Evolutionary conservation across 306 rosid genomes (phyloP).

Genomic region (Casuarina cunninghamiana): DNA sequence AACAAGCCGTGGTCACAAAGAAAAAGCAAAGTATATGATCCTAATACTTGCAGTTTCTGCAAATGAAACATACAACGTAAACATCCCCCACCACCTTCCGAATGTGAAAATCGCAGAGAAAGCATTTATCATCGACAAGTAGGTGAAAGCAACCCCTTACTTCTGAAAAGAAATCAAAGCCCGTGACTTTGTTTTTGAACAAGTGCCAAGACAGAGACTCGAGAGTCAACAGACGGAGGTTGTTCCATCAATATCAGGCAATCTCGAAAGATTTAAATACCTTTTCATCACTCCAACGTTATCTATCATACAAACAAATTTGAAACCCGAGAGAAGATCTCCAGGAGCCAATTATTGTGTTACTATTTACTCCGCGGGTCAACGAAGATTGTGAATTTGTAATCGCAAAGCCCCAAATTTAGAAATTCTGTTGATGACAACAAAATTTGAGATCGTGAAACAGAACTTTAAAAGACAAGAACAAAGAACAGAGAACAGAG

Average conservation of each 20-base stretch:
- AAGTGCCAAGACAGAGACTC: neutral
- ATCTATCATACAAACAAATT: constrained; percentile 17
- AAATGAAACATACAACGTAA: neutral
- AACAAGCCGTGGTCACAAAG: neutral
- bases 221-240: neutral
- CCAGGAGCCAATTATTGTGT: neutral
- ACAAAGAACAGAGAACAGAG: neutral
- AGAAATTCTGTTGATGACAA: constrained; percentile 23
- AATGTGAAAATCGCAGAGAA: neutral
- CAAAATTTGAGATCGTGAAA: constrained; percentile 16
- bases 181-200: neutral
- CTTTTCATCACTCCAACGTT: constrained; percentile 3
- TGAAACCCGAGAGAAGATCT: constrained; percentile 9
- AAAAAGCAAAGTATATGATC: neutral
- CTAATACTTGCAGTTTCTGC: neutral
- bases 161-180: neutral
- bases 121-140: neutral
- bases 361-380: neutral
- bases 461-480: constrained; percentile 15
- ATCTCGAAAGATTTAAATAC: constrained; percentile 6
- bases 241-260: neutral
- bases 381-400: constrained; percentile 6
- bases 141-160: neutral
- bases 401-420: constrained; percentile 24
- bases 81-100: neutral